Conservation (phyloP, 352 stramenopile genomes). For the Phytophthora pinifolia region DNA sequence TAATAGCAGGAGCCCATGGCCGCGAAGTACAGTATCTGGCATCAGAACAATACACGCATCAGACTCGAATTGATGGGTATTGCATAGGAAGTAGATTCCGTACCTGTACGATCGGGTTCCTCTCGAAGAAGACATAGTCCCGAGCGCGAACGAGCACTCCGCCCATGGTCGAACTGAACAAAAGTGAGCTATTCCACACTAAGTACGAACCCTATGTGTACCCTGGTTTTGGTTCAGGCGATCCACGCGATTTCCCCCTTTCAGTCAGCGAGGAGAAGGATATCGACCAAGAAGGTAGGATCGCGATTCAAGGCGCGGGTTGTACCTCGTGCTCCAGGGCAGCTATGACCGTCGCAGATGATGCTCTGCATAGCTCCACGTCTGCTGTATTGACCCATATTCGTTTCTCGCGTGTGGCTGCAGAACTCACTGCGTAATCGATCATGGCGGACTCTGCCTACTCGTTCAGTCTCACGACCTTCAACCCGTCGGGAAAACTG, state of each 20-base stretch:
- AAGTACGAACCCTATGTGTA: constrained; percentile 8
- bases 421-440: constrained; percentile 20
- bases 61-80: background rate
- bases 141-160: constrained; percentile 32
- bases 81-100: background rate
- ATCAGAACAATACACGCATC: background rate
- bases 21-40: constrained; percentile 78
- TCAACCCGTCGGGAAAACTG: constrained; percentile 98
- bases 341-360: background rate
- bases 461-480: constrained; percentile 99
- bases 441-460: constrained; percentile 97
- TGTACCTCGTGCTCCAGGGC: constrained; percentile 1
- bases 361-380: background rate
- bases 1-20: constrained; percentile 72
- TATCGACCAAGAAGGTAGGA: constrained; percentile 33
- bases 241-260: constrained; percentile 27
- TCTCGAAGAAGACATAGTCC: constrained; percentile 65
- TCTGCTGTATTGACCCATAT: constrained; percentile 9
- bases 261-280: constrained; percentile 33
- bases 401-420: background rate
- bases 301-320: constrained; percentile 16
- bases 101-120: constrained; percentile 74
- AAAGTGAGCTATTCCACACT: background rate
- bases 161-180: constrained; percentile 19
- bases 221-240: constrained; percentile 14